phyloP scores from a whole-genome alignment of 2,329 filamentous ascomycete genomes.

The Truncatella angustata region DNA sequence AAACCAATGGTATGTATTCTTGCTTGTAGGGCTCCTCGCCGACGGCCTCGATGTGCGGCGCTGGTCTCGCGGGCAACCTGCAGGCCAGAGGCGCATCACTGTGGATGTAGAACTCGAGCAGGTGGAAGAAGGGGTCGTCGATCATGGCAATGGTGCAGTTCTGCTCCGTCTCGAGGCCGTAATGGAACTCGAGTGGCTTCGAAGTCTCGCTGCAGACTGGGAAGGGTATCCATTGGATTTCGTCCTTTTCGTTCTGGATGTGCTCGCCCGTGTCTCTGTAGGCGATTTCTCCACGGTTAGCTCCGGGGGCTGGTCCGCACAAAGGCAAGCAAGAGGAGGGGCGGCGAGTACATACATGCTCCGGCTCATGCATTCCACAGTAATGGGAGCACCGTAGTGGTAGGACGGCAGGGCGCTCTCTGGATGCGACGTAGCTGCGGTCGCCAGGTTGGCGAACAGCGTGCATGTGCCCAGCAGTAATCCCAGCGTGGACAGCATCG shows the following conservation, averaged over 20 bases:
- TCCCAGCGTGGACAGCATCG: constrained; percentile 20
- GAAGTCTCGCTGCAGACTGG: constrained; percentile 85
- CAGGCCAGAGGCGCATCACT: constrained; percentile 91
- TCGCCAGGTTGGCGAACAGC: constrained; percentile 15
- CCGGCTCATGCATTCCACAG: constrained; percentile 71
- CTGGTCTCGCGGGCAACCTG: constrained; percentile 78
- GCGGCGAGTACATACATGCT: constrained; percentile 57
- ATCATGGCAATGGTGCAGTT: constrained; percentile 82
- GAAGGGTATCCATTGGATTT: constrained; percentile 91
- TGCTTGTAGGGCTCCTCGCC: constrained; percentile 48
- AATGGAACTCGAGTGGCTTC: constrained; percentile 78
- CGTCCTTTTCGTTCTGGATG: constrained; percentile 75
- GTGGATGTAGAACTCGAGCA: constrained; percentile 97
- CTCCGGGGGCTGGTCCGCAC: neutral
- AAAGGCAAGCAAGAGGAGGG: neutral
- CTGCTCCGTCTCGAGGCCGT: constrained; percentile 77
- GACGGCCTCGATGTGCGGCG: constrained; percentile 52
- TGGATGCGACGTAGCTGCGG: constrained; percentile 18
- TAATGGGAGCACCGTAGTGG: constrained; percentile 64
- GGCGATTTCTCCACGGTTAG: constrained; percentile 1
- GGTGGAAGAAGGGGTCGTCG: constrained; percentile 78
- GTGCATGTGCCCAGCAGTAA: constrained; percentile 17
- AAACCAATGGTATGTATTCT: constrained; percentile 79
- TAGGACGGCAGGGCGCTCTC: constrained; percentile 56
- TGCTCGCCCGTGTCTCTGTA: constrained; percentile 83